phyloP scores from a whole-genome alignment of 2,329 filamentous ascomycete species.

The Clarireedia paspali region DNA sequence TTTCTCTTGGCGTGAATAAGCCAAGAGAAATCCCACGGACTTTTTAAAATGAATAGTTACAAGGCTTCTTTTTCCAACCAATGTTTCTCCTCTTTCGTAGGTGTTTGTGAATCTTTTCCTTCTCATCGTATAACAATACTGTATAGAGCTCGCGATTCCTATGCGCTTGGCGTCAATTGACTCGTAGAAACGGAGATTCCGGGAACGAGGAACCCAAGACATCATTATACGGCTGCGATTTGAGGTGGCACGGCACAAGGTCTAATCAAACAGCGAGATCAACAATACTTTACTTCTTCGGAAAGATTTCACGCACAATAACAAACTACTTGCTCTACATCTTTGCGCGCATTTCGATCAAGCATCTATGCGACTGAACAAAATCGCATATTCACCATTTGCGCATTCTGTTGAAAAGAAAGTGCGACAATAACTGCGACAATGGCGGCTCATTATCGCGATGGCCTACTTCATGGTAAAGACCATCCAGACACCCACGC shows the following conservation, averaged over 20 bases:
- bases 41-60: background rate
- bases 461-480: constrained; percentile 21
- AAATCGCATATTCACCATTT: too few relatives aligned
- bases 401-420: background rate
- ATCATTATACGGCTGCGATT: background rate
- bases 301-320: background rate
- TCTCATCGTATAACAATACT: too few relatives aligned
- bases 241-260: background rate
- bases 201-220: background rate
- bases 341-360: too few relatives aligned
- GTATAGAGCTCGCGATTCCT: too few relatives aligned
- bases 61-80: background rate
- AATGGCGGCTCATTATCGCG: constrained; percentile 20
- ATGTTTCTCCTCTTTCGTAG: background rate
- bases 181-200: background rate
- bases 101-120: too few relatives aligned
- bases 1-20: constrained; percentile 2
- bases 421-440: background rate
- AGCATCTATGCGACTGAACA: too few relatives aligned
- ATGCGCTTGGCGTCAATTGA: too few relatives aligned
- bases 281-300: background rate
- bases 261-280: background rate
- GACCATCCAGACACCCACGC: constrained; percentile 42
- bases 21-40: background rate
- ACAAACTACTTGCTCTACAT: background rate